These are phyloP conservation scores for Nitzschia putrida DNA, from an alignment of 108 stramenopile species.

Conservation along the genomic window DNA sequence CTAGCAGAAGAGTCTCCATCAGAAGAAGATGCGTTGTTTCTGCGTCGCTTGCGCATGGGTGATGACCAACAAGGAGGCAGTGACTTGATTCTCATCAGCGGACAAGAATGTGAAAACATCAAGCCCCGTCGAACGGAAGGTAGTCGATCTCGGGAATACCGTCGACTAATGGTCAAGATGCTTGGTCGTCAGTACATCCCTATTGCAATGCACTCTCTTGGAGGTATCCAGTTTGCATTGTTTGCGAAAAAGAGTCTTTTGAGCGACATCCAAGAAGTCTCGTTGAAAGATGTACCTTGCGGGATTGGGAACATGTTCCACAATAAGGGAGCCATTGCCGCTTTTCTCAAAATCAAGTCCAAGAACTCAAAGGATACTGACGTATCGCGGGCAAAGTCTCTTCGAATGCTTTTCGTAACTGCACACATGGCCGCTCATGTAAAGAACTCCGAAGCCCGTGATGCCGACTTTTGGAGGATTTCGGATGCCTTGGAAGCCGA, in stretches of 20 bases:
- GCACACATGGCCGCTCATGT: slow-evolving; percentile 89
- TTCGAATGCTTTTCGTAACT: slow-evolving; percentile 76
- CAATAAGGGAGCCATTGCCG: slow-evolving; percentile 89
- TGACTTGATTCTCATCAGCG: slow-evolving; percentile 80
- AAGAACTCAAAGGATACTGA: slow-evolving; percentile 10
- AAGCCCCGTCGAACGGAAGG: slow-evolving; percentile 88
- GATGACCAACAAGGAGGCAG: slow-evolving; percentile 44
- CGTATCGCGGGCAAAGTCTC: slow-evolving; percentile 39
- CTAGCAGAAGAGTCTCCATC: slow-evolving; percentile 76
- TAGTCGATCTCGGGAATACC: slow-evolving; percentile 69
- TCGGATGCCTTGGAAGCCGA: slow-evolving; percentile 77
- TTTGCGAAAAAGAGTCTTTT: slow-evolving; percentile 74
- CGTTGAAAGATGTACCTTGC: slow-evolving; percentile 84
- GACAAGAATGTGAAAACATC: slow-evolving; percentile 89
- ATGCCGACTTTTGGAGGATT: slow-evolving; percentile 86
- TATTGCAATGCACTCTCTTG: slow-evolving; percentile 78
- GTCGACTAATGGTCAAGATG: slow-evolving; percentile 78
- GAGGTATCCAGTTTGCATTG: slow-evolving; percentile 87
- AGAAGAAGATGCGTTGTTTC: slow-evolving; percentile 78
- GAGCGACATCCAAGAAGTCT: slow-evolving; percentile 67
- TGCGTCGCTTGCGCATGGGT: slow-evolving; percentile 61
- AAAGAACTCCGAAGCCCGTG: slow-evolving; percentile 79
- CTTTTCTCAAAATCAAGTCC: slow-evolving; percentile 66
- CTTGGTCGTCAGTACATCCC: slow-evolving; percentile 78
- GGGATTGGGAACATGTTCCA: slow-evolving; percentile 90